These are phyloP conservation scores for Bryoerythrophyllum caledonicum DNA, from an alignment of 225 moss, liverwort and hornwort species.

Conservation along the genomic window DNA sequence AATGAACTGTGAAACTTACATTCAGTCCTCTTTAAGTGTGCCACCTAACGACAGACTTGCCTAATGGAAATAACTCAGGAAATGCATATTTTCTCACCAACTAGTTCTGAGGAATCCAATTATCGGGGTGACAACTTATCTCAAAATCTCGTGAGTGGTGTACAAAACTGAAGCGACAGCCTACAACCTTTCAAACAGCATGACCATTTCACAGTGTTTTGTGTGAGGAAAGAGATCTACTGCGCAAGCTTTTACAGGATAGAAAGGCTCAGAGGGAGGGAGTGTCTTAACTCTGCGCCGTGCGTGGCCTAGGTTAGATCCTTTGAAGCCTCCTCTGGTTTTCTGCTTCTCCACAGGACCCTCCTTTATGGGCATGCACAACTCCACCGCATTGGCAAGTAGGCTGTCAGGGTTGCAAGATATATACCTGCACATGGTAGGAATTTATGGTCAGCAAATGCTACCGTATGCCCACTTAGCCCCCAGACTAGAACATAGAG, in stretches of 20 bases:
- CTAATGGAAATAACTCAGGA: neutral
- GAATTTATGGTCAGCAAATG: neutral
- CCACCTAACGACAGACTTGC: neutral
- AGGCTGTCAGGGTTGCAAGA: slow-evolving; percentile 95
- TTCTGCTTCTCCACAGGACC: slow-evolving; percentile 67
- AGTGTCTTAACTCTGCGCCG: slow-evolving; percentile 84
- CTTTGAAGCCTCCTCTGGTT: slow-evolving; percentile 63
- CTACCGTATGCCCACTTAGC: neutral
- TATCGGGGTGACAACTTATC: neutral
- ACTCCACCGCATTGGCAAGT: slow-evolving; percentile 93
- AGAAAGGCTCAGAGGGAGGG: slow-evolving; percentile 89
- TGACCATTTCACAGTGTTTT: slow-evolving; percentile 96
- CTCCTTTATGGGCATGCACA: slow-evolving; percentile 79
- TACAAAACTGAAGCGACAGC: slow-evolving; percentile 14
- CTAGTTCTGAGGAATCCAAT: neutral
- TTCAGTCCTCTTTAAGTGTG: neutral
- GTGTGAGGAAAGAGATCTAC: slow-evolving; percentile 98
- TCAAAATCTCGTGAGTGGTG: neutral
- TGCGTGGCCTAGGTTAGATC: slow-evolving; percentile 78
- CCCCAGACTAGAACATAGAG: neutral
- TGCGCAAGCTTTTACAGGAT: slow-evolving; percentile 78
- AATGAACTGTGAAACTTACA: neutral
- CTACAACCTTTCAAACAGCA: slow-evolving; percentile 86
- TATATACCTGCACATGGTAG: slow-evolving; percentile 67
- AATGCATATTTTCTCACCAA: slow-evolving; percentile 5